These are phyloP conservation scores for Bisporella sp. DNA, from an alignment of 2,329 filamentous ascomycete species.

Conservation along the genomic window DNA sequence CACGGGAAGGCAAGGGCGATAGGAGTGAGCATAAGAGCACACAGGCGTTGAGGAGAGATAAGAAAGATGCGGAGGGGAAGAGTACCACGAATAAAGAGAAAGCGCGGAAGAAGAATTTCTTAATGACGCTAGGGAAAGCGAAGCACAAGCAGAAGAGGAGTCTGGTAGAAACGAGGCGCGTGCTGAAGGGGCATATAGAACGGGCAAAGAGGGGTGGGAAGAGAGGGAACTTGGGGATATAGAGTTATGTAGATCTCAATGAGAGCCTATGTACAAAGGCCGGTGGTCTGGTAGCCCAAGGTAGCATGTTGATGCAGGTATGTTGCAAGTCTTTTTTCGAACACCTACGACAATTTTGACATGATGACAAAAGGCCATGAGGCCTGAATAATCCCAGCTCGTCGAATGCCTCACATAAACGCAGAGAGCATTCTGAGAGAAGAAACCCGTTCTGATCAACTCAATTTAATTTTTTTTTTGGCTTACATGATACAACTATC, in stretches of 20 bases:
- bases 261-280: background rate
- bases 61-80: constrained; percentile 86
- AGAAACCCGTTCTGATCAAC: constrained; percentile 34
- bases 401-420: constrained; percentile 82
- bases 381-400: constrained; percentile 99
- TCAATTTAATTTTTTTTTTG: background rate
- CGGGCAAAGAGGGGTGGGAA: constrained; percentile 78
- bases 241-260: constrained; percentile 1
- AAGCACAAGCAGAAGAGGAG: constrained; percentile 94
- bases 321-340: background rate
- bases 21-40: constrained; percentile 79
- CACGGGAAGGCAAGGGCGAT: constrained; percentile 73
- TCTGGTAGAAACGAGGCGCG: constrained; percentile 75
- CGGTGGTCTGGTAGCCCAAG: background rate
- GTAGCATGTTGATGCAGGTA: background rate
- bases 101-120: constrained; percentile 92
- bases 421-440: constrained; percentile 83
- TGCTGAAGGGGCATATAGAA: constrained; percentile 74
- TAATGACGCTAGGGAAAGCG: constrained; percentile 97
- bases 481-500: no score
- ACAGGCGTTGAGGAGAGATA: constrained; percentile 74
- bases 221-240: constrained; percentile 55
- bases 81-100: constrained; percentile 97
- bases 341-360: constrained; percentile 2
- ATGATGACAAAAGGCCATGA: constrained; percentile 98